These are phyloP conservation scores for Trichoderma koningiopsis DNA, from an alignment of 2,329 filamentous ascomycete species.

Conservation along the genomic window DNA sequence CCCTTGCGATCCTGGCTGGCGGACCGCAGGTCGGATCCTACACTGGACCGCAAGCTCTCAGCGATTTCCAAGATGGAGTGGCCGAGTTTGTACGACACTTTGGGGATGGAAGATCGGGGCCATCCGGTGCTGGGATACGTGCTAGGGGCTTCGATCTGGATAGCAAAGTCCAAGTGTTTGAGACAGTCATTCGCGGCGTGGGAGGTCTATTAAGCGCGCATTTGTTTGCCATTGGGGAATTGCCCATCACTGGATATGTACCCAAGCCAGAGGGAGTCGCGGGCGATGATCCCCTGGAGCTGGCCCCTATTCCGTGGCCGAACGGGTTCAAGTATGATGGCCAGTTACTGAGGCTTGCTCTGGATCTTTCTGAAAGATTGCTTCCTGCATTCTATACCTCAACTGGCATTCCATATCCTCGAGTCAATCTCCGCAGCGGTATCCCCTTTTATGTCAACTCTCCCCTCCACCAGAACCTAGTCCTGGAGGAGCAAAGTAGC, in stretches of 20 bases:
- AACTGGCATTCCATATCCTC: constrained; percentile 90
- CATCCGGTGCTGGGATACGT: constrained; percentile 69
- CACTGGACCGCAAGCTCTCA: constrained; percentile 54
- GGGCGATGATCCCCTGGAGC: constrained; percentile 47
- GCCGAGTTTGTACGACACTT: constrained; percentile 77
- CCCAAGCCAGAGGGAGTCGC: constrained; percentile 44
- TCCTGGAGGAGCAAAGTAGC: constrained; percentile 41
- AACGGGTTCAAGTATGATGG: constrained; percentile 83
- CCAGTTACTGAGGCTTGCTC: constrained; percentile 84
- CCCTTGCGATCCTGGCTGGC: constrained; percentile 87
- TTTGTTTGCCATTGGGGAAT: constrained; percentile 85
- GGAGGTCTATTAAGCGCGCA: constrained; percentile 92
- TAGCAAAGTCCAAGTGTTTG: constrained; percentile 98
- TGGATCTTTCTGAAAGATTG: constrained; percentile 80
- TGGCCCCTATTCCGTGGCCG: constrained; percentile 66
- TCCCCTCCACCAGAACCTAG: constrained; percentile 64
- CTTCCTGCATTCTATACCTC: constrained; percentile 89
- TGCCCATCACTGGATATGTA: constrained; percentile 81
- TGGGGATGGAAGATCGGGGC: constrained; percentile 75
- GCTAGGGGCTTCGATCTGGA: constrained; percentile 88
- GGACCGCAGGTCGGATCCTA: constrained; percentile 52
- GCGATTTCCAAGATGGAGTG: constrained; percentile 79
- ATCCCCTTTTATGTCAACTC: constrained; percentile 92
- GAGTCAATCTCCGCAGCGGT: constrained; percentile 87
- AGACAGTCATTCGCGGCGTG: constrained; percentile 92